Base-by-base conservation (phyloP, 768 basidiomycete species). In the Agrocybe pediades region DNA sequence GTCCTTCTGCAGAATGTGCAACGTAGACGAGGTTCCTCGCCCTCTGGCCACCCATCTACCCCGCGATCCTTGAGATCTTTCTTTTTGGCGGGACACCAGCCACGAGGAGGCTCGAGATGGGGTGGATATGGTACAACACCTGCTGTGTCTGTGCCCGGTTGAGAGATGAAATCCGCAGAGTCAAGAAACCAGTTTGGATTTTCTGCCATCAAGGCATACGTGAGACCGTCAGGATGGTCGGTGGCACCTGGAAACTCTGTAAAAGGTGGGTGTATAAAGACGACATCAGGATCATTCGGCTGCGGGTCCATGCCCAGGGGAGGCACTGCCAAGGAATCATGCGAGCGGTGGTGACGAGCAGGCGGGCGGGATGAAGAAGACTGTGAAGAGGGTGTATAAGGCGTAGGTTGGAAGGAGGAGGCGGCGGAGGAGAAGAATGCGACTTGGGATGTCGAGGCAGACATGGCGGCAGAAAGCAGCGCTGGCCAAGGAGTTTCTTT, bases 81-180 rank as follows among this genome's bases (percentile, higher is more conserved):
- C 70, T 90, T 90, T 74, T 86, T 90, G n/a, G 89, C 81, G 23
- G 88, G 88, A 63, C 88, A 90, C 90, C 90, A 92, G 24, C 90
- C 90, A 50, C 90, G 77, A 13, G 90, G 90, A 24, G 90, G 90
- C 66, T 92, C 90, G 11, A 92, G 82, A 65, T 83, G 78, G 33
- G 87, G 75, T 11, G 90, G 90, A 66, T 92, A 92, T 15, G 83
- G 71, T 16, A 90, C 79, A n/a, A n/a, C n/a, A n/a, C 82, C 82
- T 47, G 72, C 68, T 4, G 78, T 67, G 64, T 81, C 80, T 39
- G 70, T 67, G 47, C 75, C 77, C 43, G 69, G 66, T 45, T 75
- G 71, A 36, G 73, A 72, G 30, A 79, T 72, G 59, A 88, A 92
- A 67, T 92, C 90, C 47, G 72, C 66, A 16, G 87, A 65, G 62